Evolutionary conservation across 257 asterid species (phyloP).

Genomic region (Solanum chaucha): DNA sequence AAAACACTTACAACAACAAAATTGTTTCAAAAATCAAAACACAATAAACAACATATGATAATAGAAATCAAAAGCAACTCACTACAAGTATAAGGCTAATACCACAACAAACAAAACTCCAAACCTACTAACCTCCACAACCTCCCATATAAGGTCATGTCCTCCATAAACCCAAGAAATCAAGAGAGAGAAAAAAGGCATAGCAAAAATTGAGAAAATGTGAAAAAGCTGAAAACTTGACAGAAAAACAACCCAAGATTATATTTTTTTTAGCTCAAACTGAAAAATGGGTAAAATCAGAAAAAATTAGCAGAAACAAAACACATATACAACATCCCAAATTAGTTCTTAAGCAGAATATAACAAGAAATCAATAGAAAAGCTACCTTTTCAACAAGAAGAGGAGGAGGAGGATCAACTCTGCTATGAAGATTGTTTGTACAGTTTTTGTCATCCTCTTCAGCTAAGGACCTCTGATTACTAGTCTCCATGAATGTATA

Average conservation of each 20-base stretch:
- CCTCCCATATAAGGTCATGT: background rate
- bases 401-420: background rate
- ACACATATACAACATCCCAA: background rate
- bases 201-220: background rate
- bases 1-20: background rate
- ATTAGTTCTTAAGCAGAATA: background rate
- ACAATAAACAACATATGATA: background rate
- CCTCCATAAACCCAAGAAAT: background rate
- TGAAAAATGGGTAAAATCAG: background rate
- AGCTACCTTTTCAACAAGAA: background rate
- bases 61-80: background rate
- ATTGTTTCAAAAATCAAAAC: background rate
- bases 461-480: background rate
- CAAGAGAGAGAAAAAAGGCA: background rate
- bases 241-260: background rate
- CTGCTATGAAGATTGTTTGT: background rate
- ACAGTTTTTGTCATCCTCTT: background rate
- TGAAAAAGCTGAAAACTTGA: background rate
- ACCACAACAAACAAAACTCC: background rate
- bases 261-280: background rate
- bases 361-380: background rate
- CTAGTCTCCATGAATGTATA: background rate
- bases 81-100: background rate
- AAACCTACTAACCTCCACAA: background rate
- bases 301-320: background rate